Evolutionary conservation across 2,329 filamentous ascomycete genomes (phyloP).

Genomic region (Fusarium oxysporum): DNA sequence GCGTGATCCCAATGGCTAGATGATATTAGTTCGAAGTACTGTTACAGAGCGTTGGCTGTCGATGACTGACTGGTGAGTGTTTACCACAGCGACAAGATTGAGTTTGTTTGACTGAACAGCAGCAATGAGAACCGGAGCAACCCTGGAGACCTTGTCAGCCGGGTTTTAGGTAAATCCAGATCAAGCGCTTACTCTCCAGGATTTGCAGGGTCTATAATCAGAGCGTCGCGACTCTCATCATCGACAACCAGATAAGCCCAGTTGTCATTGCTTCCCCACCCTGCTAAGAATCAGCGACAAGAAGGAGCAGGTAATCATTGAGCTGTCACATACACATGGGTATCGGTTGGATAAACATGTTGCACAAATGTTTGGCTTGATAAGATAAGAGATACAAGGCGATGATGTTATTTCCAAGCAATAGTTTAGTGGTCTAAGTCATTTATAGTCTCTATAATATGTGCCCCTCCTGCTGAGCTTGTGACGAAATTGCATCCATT

Average conservation of each 20-base stretch:
- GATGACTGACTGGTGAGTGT: not conserved
- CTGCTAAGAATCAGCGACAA: not conserved
- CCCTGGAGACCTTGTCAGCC: not conserved
- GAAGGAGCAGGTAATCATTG: not conserved
- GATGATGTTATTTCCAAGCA: not conserved
- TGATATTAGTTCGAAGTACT: not conserved
- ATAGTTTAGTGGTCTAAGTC: not conserved
- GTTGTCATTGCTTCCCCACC: not conserved
- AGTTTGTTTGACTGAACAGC: not conserved
- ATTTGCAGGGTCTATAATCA: not conserved
- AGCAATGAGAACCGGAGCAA: not conserved
- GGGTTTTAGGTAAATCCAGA: rapidly evolving
- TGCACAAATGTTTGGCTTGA: not conserved
- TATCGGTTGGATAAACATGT: not conserved
- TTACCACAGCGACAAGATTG: not conserved
- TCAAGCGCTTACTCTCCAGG: not conserved
- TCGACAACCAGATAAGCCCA: not conserved
- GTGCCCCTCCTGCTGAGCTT: no score
- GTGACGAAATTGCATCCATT: not conserved
- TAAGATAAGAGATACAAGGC: not conserved
- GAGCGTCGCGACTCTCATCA: not conserved
- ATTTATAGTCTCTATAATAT: not conserved
- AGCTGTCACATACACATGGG: not conserved
- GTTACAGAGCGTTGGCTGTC: rapidly evolving
- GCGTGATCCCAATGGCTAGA: not conserved